Percentiles rank a stretch among this genome's conserved stretches.
These are phyloP conservation scores for Colletotrichum tofieldiae DNA, from an alignment of 2,329 filamentous ascomycete species.

Conservation along the genomic window DNA sequence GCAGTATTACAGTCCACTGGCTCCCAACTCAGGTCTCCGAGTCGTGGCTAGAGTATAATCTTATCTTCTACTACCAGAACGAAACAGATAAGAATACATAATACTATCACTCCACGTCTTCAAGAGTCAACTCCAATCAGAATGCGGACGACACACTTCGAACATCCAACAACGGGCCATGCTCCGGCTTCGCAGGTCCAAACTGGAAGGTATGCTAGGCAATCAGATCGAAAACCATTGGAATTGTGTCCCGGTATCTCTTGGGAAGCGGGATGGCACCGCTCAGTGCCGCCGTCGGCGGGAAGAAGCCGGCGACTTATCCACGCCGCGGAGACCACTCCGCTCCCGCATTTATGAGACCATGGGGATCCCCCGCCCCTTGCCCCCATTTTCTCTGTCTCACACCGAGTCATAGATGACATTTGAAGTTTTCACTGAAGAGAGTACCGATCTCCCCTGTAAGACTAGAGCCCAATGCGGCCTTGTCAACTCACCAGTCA, in stretches of 20 bases:
- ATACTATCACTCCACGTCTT: background rate
- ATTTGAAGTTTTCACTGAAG: background rate
- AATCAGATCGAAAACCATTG: background rate
- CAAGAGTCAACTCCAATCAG: background rate
- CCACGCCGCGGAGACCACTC: constrained; percentile 4
- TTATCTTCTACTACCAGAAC: too few species aligned
- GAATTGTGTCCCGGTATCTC: background rate
- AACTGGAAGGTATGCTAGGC: background rate
- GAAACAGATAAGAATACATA: too few species aligned
- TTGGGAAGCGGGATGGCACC: background rate
- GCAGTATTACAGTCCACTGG: too few species aligned
- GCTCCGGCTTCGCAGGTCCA: background rate
- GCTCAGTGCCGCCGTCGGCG: background rate
- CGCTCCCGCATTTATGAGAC: constrained; percentile 5
- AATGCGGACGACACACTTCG: background rate
- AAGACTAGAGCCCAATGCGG: too few species aligned
- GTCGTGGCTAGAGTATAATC: too few species aligned
- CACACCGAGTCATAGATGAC: background rate
- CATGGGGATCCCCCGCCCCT: background rate
- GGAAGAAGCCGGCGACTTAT: background rate
- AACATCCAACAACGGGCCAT: background rate
- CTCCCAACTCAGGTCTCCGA: too few species aligned
- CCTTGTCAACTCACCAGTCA: background rate
- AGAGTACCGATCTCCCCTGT: background rate
- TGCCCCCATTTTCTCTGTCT: background rate